A percentile compares a stretch with the other conserved stretches of the same genome.
phyloP scores from a whole-genome alignment of 225 moss, liverwort and hornwort genomes.

The Climacium dendroides region DNA sequence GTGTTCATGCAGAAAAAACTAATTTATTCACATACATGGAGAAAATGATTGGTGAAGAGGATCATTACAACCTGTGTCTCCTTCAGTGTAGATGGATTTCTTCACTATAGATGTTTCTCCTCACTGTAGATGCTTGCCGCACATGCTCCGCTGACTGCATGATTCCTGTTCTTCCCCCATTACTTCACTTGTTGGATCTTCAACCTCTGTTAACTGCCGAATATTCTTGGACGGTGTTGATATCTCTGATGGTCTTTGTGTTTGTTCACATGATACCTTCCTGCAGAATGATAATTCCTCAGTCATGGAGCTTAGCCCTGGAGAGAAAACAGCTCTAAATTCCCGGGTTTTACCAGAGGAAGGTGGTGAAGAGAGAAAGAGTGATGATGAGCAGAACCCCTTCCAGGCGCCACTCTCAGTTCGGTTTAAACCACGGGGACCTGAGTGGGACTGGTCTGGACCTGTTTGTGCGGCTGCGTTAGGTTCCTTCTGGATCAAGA shows the following conservation, averaged over 20 bases:
- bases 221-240: not conserved
- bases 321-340: slow-evolving; percentile 72
- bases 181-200: not conserved
- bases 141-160: not conserved
- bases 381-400: slow-evolving; percentile 17
- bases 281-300: slow-evolving; percentile 55
- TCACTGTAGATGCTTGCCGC: not conserved
- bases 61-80: not conserved
- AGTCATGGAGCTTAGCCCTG: slow-evolving; percentile 52
- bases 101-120: not conserved
- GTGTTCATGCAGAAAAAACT: no score
- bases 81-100: not conserved
- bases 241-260: not conserved
- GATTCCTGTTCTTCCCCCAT: not conserved
- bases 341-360: slow-evolving; percentile 41
- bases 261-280: not conserved
- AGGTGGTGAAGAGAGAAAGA: slow-evolving; percentile 5
- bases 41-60: not conserved
- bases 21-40: not conserved
- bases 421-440: slow-evolving; percentile 67
- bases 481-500: slow-evolving; percentile 84
- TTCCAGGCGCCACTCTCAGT: slow-evolving; percentile 57
- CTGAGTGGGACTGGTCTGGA: slow-evolving; percentile 94
- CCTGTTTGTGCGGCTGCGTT: slow-evolving; percentile 84
- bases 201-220: not conserved